phyloP scores from a whole-genome alignment of 805 yeast genomes.

The Ogataea populi-albae region DNA sequence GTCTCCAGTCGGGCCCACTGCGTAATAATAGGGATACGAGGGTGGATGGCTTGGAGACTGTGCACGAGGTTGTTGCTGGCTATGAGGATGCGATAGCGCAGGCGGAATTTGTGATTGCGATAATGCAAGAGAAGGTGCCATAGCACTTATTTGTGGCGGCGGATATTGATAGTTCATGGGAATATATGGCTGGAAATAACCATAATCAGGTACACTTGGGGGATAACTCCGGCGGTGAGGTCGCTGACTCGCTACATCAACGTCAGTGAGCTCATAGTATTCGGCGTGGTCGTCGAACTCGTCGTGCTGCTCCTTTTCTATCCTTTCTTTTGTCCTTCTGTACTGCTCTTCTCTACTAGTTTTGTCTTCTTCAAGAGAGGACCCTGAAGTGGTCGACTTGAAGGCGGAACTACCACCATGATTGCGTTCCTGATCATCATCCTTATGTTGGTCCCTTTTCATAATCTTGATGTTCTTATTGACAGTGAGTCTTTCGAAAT shows the following conservation, averaged over 20 bases:
- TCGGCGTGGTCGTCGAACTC: conserved; percentile 22
- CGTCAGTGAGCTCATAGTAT: conserved; percentile 27
- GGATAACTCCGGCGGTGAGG: conserved; percentile 3
- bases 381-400: conserved; percentile 1
- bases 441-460: conserved; percentile 12
- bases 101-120: conserved; percentile 7
- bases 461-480: conserved; percentile 15
- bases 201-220: conserved; percentile 9
- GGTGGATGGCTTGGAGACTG: conserved; percentile 3
- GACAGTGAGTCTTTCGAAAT: conserved; percentile 3
- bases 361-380: conserved; percentile 32
- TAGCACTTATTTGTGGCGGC: not conserved
- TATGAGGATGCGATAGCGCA: not conserved
- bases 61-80: conserved; percentile 2
- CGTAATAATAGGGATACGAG: conserved; percentile 16
- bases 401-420: conserved; percentile 6
- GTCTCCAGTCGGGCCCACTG: conserved; percentile 8
- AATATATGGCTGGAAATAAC: conserved; percentile 14
- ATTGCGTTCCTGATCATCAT: conserved; percentile 3
- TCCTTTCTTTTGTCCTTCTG: conserved; percentile 38
- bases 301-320: conserved; percentile 28
- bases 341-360: conserved; percentile 43
- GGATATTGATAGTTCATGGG: conserved; percentile 14
- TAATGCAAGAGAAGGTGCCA: conserved; percentile 3
- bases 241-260: conserved; percentile 2